Conservation (phyloP, 2,329 filamentous ascomycete genomes). For the Ophiostoma pallidulum region DNA sequence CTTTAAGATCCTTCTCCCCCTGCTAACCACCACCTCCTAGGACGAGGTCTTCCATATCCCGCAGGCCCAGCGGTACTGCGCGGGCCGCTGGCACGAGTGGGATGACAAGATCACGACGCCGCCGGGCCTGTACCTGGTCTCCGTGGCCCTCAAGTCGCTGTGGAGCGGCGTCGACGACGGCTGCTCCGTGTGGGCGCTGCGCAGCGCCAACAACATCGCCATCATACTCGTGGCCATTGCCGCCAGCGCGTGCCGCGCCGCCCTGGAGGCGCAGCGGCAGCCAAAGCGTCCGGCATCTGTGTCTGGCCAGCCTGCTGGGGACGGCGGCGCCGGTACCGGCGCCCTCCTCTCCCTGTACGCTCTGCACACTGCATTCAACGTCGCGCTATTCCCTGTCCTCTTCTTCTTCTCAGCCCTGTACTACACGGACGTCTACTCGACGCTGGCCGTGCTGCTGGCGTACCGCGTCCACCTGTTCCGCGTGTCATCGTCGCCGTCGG, state of each 20-base stretch:
- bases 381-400: conserved; percentile 75
- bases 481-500: background rate
- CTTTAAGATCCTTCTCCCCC: no score
- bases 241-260: conserved; percentile 42
- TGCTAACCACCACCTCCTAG: no score
- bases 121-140: conserved; percentile 53
- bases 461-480: conserved; percentile 51
- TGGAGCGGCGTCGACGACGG: conserved; percentile 12
- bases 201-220: conserved; percentile 39
- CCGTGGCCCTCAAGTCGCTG: conserved; percentile 7
- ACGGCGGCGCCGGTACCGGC: no score
- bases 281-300: conserved; percentile 20
- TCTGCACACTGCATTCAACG: conserved; percentile 62
- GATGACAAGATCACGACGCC: conserved; percentile 97
- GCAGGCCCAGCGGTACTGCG: conserved; percentile 82
- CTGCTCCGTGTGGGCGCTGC: conserved; percentile 30
- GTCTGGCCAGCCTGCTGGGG: no score
- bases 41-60: conserved; percentile 85
- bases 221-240: conserved; percentile 34
- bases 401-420: conserved; percentile 96
- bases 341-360: conserved; percentile 32
- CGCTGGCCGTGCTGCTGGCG: conserved; percentile 60
- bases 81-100: conserved; percentile 66
- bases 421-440: conserved; percentile 86
- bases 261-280: conserved; percentile 32